A percentile compares a stretch with the other conserved stretches of the same genome.
phyloP scores from a whole-genome alignment of 768 basidiomycete species.

The Termitomyces titanicus region DNA sequence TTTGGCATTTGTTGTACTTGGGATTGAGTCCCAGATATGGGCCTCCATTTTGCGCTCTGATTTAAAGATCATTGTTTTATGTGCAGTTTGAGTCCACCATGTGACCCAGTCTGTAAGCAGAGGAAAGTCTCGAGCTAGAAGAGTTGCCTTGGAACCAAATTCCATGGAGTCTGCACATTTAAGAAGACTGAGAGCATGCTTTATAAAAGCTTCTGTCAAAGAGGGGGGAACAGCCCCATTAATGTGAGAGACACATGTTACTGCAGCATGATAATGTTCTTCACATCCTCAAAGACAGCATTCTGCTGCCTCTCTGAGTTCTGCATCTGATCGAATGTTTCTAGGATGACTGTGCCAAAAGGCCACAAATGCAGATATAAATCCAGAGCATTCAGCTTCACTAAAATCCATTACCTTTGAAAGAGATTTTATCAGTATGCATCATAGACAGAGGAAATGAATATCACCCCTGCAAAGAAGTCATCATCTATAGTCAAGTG shows the following conservation, averaged over 20 bases:
- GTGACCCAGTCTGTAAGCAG: constrained; percentile 21
- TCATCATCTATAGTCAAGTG: not conserved
- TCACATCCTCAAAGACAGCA: constrained; percentile 22
- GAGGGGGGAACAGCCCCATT: constrained; percentile 18
- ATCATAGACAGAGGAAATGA: too few relatives aligned
- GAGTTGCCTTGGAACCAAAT: constrained; percentile 9
- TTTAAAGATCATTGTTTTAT: constrained; percentile 22
- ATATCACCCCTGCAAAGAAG: constrained; percentile 4
- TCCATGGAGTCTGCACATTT: not conserved
- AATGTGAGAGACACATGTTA: constrained; percentile 23
- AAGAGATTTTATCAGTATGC: too few relatives aligned
- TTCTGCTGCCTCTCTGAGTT: constrained; percentile 14
- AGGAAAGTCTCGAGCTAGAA: constrained; percentile 23
- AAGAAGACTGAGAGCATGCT: constrained; percentile 13
- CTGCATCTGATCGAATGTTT: constrained; percentile 11
- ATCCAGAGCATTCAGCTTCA: constrained; percentile 1
- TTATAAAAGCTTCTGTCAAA: constrained; percentile 8
- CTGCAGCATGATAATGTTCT: constrained; percentile 25
- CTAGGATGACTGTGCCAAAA: constrained; percentile 12
- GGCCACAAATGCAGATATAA: not conserved
- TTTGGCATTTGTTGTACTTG: constrained; percentile 30
- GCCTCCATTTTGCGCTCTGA: constrained; percentile 14
- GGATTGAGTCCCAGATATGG: constrained; percentile 21
- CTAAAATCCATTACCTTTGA: constrained; percentile 3
- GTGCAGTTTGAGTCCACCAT: constrained; percentile 25